phyloP scores from a whole-genome alignment of 139 green algal genomes.

The Diplosphaera chodatii region DNA sequence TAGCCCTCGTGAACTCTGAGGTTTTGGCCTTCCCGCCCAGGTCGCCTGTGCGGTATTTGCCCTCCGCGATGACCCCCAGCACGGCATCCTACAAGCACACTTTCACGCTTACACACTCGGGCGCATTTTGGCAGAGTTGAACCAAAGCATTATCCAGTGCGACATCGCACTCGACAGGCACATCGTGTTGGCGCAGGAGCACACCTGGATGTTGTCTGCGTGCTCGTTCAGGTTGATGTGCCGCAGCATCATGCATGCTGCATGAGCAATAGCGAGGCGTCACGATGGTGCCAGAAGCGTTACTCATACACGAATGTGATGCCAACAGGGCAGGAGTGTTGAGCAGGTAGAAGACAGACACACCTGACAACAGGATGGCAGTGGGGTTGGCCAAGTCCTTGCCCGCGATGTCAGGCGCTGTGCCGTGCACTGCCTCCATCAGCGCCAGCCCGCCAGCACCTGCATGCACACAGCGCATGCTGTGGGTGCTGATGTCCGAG shows the following conservation, averaged over 20 bases:
- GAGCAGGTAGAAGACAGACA: not conserved
- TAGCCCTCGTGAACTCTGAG: slow-evolving; percentile 85
- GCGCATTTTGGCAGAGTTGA: no score
- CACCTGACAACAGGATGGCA: slow-evolving; percentile 77
- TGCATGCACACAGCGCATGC: slow-evolving; percentile 20
- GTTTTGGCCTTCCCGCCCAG: slow-evolving; percentile 72
- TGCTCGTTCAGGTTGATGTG: slow-evolving; percentile 64
- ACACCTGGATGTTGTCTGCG: slow-evolving; percentile 27
- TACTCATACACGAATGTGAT: no score
- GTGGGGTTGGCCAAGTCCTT: slow-evolving; percentile 93
- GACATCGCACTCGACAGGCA: not conserved
- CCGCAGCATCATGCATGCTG: slow-evolving; percentile 83
- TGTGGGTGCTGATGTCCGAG: no score
- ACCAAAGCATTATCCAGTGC: not conserved
- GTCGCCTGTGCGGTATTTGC: slow-evolving; percentile 86
- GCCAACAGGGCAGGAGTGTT: no score
- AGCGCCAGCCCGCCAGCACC: slow-evolving; percentile 72
- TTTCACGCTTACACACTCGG: not conserved
- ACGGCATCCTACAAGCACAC: slow-evolving; percentile 60
- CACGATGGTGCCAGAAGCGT: no score
- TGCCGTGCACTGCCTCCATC: slow-evolving; percentile 94
- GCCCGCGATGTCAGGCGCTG: slow-evolving; percentile 85
- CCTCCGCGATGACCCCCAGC: slow-evolving; percentile 70
- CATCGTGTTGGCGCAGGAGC: no score
- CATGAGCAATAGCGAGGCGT: no score